Percentiles rank a stretch among this genome's conserved stretches.
These are phyloP conservation scores for Hypoxylon sp. DNA, from an alignment of 2,329 filamentous ascomycete genomes.

Conservation along the genomic window DNA sequence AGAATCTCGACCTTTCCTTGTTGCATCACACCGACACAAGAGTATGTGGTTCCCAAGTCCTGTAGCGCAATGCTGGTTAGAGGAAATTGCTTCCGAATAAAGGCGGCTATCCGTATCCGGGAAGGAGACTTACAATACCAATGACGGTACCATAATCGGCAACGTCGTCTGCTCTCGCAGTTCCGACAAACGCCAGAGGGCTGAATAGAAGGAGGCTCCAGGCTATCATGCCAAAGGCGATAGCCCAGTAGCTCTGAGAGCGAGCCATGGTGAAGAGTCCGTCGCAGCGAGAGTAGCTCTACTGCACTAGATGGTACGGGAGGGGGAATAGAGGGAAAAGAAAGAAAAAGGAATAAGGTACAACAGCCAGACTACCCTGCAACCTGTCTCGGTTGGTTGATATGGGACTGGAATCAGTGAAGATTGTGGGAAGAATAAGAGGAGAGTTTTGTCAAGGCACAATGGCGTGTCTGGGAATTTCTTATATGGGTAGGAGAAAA, in stretches of 20 bases:
- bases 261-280: constrained; percentile 60
- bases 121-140: constrained; percentile 76
- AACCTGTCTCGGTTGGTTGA: constrained; percentile 43
- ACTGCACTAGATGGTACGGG: constrained; percentile 6
- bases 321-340: constrained; percentile 28
- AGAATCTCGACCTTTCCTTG: constrained; percentile 96
- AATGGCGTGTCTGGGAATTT: constrained; percentile 41
- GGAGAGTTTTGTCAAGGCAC: constrained; percentile 28
- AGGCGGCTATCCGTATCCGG: neutral
- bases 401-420: constrained; percentile 23
- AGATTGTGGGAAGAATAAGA: constrained; percentile 39
- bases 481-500: constrained; percentile 49
- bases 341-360: constrained; percentile 33
- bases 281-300: constrained; percentile 23
- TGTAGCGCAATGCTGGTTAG: constrained; percentile 45
- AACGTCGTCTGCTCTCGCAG: constrained; percentile 78
- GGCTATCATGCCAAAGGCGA: constrained; percentile 89
- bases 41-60: constrained; percentile 90
- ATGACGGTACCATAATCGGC: constrained; percentile 90
- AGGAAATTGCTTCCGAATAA: constrained; percentile 41
- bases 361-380: constrained; percentile 39
- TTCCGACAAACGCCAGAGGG: constrained; percentile 85
- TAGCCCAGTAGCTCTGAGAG: constrained; percentile 76
- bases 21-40: constrained; percentile 95
- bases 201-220: constrained; percentile 92